Conservation (phyloP, 495 filamentous ascomycete species). For the Penicillium canescens region DNA sequence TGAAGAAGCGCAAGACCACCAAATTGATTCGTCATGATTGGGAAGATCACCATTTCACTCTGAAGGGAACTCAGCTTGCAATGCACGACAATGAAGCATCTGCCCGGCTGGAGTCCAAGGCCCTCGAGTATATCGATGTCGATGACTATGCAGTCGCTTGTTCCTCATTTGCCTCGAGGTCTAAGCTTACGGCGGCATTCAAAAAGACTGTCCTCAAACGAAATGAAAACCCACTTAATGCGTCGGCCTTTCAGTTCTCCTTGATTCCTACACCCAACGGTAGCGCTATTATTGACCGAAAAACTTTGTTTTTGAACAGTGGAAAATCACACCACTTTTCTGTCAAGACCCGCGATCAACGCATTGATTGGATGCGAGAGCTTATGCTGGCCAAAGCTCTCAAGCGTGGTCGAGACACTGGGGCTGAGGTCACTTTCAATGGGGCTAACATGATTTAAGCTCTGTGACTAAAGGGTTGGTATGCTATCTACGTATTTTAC, state of each 20-base stretch:
- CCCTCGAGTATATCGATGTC: conserved; percentile 85
- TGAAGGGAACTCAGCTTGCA: conserved; percentile 78
- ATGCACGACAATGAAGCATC: conserved; percentile 71
- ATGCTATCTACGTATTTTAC: background rate
- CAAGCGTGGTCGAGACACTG: conserved; percentile 71
- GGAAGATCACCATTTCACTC: conserved; percentile 85
- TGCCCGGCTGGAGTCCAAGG: conserved; percentile 43
- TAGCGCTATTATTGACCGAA: conserved; percentile 52
- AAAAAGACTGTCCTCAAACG: conserved; percentile 75
- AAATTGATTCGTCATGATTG: conserved; percentile 89
- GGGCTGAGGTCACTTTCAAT: conserved; percentile 79
- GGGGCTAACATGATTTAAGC: conserved; percentile 62
- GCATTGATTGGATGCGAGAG: conserved; percentile 98
- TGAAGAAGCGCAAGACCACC: conserved; percentile 93
- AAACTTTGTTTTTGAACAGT: conserved; percentile 35
- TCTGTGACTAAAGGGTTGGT: background rate
- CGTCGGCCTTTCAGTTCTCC: conserved; percentile 84
- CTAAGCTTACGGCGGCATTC: conserved; percentile 84
- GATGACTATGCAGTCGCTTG: conserved; percentile 95
- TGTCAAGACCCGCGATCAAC: conserved; percentile 79
- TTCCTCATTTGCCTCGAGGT: conserved; percentile 67
- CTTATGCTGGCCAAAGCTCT: conserved; percentile 94
- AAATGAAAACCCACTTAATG: conserved; percentile 45
- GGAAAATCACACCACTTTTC: conserved; percentile 92
- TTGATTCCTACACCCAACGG: conserved; percentile 70